Conservation (phyloP, 805 yeast genomes). For the Candida arabinofermentans region DNA sequence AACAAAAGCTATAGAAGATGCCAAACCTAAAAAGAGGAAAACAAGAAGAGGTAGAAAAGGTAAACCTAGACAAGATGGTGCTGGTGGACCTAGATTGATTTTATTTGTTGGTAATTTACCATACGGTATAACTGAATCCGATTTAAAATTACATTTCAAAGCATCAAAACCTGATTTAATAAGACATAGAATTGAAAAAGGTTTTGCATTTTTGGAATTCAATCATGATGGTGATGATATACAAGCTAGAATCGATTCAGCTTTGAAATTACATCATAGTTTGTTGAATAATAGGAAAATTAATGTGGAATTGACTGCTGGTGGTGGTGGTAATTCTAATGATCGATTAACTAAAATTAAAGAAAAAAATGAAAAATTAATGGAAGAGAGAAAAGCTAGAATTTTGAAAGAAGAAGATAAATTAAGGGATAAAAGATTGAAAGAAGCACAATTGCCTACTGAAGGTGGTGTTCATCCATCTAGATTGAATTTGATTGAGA, state of each 20-base stretch:
- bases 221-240: constrained; percentile 55
- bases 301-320: constrained; percentile 94
- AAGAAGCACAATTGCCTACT: constrained; percentile 19
- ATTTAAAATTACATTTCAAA: constrained; percentile 68
- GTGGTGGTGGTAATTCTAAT: constrained; percentile 93
- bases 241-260: constrained; percentile 76
- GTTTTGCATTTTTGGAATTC: constrained; percentile 90
- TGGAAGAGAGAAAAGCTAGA: constrained; percentile 62
- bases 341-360: constrained; percentile 65
- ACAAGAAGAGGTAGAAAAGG: constrained; percentile 78
- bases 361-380: constrained; percentile 72
- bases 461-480: constrained; percentile 57
- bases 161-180: constrained; percentile 68
- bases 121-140: constrained; percentile 58
- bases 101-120: constrained; percentile 91
- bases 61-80: constrained; percentile 37
- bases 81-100: constrained; percentile 62
- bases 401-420: constrained; percentile 44
- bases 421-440: constrained; percentile 30
- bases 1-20: constrained; percentile 26
- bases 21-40: constrained; percentile 55
- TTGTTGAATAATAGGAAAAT: constrained; percentile 67
- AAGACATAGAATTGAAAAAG: constrained; percentile 79
- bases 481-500: constrained; percentile 48
- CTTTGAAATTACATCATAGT: constrained; percentile 80